Base-by-base conservation (phyloP, 2,329 filamentous ascomycete genomes). In the Ophiostoma sp. region DNA sequence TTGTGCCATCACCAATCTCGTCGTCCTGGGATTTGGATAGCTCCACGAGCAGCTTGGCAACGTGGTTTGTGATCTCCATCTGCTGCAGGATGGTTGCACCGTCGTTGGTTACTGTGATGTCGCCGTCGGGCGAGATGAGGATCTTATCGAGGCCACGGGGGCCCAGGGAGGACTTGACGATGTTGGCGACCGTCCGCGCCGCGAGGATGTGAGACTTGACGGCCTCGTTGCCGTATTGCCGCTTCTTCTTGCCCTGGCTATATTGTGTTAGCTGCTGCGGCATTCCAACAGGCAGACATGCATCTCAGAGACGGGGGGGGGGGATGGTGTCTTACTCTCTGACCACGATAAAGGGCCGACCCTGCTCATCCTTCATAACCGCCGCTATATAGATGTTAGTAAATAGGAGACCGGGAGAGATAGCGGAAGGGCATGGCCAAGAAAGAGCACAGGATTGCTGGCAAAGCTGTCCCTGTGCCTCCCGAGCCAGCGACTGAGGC, bases 21-120 rank as follows among this genome's bases (percentile, higher is more conserved):
- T 98, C 94, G 76, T 99, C 95, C 79, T 99, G 95, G 52, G 95
- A 98, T 83, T 96, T 97, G 72, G 95, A 98, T 55, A 99, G 88
- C 78, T 97, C 94, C 65, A 99, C 95, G 70, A 99, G 83, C 66
- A 99, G 85, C 82, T 98, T 98, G 71, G 95, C 95, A 71, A 99
- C 93, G 80, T 98, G 94, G 84, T 99, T 98, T 74, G 92, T 91
- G 74, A 99, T 94, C 82, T 99, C 95, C 95, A 99, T 99, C 85
- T 96, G 93, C 75, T 92, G 89, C 74, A 99, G 84, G 75, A 99
- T 99, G 63, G 95, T 99, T 68, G 96, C 96, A 76, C 95, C 95
- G 81, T 99, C 95, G 82, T 99, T 99, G 74, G 95, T 99, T 71
- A 99, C 93, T 71, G 95, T 99, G 79, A 99, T 99, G 80, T 99